These are phyloP conservation scores for Penicillium freii DNA, from an alignment of 2,329 filamentous ascomycete genomes.

Conservation along the genomic window DNA sequence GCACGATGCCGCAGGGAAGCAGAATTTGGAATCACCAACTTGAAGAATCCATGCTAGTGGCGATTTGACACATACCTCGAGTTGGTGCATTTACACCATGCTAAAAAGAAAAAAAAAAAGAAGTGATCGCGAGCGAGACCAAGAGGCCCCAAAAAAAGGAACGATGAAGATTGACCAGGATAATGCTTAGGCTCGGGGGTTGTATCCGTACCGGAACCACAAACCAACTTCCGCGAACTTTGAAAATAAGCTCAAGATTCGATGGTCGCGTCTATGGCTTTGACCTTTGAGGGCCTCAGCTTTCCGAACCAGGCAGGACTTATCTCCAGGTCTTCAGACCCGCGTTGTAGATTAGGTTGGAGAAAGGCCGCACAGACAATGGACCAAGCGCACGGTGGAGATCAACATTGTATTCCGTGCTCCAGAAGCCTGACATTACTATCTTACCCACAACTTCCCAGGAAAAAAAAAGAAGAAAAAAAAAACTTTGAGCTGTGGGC, in stretches of 20 bases:
- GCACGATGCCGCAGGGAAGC: conserved; percentile 2
- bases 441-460: neutral
- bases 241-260: conserved; percentile 26
- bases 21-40: conserved; percentile 1
- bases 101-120: neutral
- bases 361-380: neutral
- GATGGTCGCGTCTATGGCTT: conserved; percentile 11
- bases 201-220: neutral
- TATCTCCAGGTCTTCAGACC: neutral
- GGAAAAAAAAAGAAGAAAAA: neutral
- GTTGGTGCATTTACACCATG: neutral
- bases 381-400: neutral
- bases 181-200: neutral
- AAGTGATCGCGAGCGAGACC: neutral
- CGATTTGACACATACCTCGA: neutral
- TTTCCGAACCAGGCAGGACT: neutral
- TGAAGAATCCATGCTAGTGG: neutral
- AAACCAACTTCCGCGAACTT: conserved; percentile 3
- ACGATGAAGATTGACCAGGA: neutral
- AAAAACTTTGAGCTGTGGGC: neutral
- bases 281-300: neutral
- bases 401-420: neutral
- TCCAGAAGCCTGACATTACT: neutral
- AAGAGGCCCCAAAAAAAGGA: neutral
- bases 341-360: conserved; percentile 6